Percentiles rank a stretch among this genome's conserved stretches.
These are phyloP conservation scores for Wickerhamiella occidentalis DNA, from an alignment of 805 yeast species.

Conservation along the genomic window DNA sequence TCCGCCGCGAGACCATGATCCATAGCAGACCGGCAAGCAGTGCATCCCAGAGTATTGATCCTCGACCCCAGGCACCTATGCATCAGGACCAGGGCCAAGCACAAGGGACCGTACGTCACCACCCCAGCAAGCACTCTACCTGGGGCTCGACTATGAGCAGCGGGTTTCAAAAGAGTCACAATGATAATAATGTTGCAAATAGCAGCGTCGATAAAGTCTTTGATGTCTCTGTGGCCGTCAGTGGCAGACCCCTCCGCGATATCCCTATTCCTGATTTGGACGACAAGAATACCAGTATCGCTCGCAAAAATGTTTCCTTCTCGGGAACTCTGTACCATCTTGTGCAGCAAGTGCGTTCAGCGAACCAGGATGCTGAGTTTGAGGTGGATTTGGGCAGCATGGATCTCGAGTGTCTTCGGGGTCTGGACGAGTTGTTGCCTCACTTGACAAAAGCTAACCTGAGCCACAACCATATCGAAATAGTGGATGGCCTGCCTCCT, in stretches of 20 bases:
- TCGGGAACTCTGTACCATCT: conserved; percentile 8
- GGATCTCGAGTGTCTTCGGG: conserved; percentile 18
- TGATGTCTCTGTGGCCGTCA: conserved; percentile 2
- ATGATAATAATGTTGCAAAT: neutral
- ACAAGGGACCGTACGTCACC: neutral
- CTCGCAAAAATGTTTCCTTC: conserved; percentile 12
- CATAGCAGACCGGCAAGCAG: conserved; percentile 5
- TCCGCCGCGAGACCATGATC: conserved; percentile 4
- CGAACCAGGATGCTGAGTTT: conserved; percentile 8
- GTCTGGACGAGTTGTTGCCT: conserved; percentile 19
- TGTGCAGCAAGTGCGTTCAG: conserved; percentile 10
- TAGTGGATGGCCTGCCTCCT: conserved; percentile 20
- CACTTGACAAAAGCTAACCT: conserved; percentile 15
- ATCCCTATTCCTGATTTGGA: conserved; percentile 15
- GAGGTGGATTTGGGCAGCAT: conserved; percentile 15
- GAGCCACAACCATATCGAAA: conserved; percentile 15
- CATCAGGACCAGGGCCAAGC: neutral
- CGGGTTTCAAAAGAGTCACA: neutral
- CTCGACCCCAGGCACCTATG: neutral
- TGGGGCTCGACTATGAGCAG: neutral
- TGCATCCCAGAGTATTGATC: neutral
- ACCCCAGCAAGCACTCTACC: neutral
- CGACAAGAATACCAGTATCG: conserved; percentile 14
- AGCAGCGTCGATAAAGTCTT: conserved; percentile 6
- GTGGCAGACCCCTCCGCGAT: conserved; percentile 2